Evolutionary conservation across 2,329 filamentous ascomycete genomes (phyloP), one percentile per base, ranked within the genome.

Genomic region (Epichloe festucae): DNA sequence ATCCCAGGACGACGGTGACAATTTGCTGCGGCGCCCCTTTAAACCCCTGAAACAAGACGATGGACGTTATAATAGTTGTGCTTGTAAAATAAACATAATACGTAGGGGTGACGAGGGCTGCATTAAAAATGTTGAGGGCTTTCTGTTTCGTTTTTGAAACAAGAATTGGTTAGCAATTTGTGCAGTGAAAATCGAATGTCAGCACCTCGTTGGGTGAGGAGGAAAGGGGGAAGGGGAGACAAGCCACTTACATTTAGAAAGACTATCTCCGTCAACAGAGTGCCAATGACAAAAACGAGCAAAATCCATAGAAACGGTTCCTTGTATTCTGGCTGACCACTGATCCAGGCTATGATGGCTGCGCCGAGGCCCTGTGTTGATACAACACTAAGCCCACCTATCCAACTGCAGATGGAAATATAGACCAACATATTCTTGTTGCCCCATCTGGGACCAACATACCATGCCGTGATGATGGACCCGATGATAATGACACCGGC

Each of bases 21-120:
- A 98, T 97, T 27, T 86, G 80, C 5, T 81, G 77, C 0, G 79
- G 76, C 0, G 87, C 87, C 38, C 91, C 93, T 63, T 95, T 91
- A 77, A 98, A 96, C 7, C 93, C 93, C 56, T 82, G 84, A 69
- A 97, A 97, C 3, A 98, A 74, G 46, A 98, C 83, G 3, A 90
- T 87, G 0, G 91, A 96, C 5, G 90, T 94, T 59, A 97, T 80
- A 58, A 98, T 96, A 19, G 93, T 97, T 5, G 89, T 86, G 59
- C 85, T 95, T 40, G 93, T 98, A 66, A 98, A 98, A 73, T 94
- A 91, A 58, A 98, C 93, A 67, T 98, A 98, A 71, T 98, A 98
- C 2, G 93, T 98, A 0, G 93, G 93, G 0, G 93, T 98, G 54
- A 98, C 93, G 57, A 98, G 78, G 7, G 93, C 91, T 39, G 93